These are phyloP conservation scores for Nicotiana attenuata DNA, from an alignment of 257 asterid species.

Conservation along the genomic window DNA sequence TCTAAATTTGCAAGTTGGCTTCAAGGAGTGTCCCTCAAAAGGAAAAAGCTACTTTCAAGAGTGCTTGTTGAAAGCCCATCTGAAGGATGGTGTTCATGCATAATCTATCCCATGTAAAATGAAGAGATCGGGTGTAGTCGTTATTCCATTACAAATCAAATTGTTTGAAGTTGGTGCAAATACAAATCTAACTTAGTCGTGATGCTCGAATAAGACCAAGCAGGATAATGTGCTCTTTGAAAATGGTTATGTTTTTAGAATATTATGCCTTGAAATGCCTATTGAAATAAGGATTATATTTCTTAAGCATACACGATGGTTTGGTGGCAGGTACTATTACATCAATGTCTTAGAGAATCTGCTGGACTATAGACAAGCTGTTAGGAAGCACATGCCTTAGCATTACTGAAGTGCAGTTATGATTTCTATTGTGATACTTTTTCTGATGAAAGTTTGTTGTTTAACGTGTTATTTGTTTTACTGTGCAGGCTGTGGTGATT, in stretches of 20 bases:
- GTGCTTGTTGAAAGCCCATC: neutral
- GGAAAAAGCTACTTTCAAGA: neutral
- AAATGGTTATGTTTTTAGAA: neutral
- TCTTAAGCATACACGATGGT: neutral
- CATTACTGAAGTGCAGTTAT: neutral
- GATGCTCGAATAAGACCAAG: neutral
- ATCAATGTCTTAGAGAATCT: neutral
- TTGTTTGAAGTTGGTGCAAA: neutral
- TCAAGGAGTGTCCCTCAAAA: neutral
- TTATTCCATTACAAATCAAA: neutral
- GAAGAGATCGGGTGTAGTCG: neutral
- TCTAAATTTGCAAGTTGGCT: neutral
- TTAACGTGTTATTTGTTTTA: conserved; percentile 3
- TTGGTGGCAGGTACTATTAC: neutral
- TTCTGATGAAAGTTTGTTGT: neutral
- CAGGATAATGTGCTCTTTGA: neutral
- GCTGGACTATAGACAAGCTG: neutral
- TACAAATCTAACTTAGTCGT: neutral
- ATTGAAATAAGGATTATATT: neutral
- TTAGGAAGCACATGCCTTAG: neutral
- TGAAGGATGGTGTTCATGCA: neutral
- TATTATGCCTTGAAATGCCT: neutral
- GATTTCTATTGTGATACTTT: neutral
- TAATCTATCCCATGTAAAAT: neutral
- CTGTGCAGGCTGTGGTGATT: conserved; percentile 75